Evolutionary conservation across 176 grass and related monocot genomes (phyloP).

Genomic region (Hordeum marinum): DNA sequence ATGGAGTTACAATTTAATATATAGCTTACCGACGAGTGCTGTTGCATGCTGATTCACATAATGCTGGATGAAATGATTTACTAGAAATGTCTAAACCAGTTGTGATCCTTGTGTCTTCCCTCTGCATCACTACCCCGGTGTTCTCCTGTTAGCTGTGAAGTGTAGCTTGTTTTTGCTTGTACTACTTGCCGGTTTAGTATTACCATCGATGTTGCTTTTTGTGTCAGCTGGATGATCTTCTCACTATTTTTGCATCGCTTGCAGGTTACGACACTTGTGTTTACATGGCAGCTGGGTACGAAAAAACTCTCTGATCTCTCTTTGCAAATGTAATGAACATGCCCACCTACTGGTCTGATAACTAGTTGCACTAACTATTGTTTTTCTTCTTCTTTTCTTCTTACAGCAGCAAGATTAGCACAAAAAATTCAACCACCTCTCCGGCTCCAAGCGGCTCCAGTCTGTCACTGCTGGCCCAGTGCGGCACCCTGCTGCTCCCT

Average conservation of each 20-base stretch:
- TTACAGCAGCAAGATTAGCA: slow-evolving; percentile 61
- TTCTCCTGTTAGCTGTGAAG: neutral
- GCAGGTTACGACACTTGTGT: slow-evolving; percentile 87
- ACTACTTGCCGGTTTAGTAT: neutral
- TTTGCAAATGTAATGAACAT: neutral
- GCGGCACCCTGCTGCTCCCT: slow-evolving; percentile 14
- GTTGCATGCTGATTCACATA: neutral
- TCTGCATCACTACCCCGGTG: neutral
- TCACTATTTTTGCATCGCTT: slow-evolving; percentile 16
- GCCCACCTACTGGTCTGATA: neutral
- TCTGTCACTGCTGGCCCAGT: neutral
- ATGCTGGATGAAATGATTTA: neutral
- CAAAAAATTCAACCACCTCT: slow-evolving; percentile 49
- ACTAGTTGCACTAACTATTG: slow-evolving; percentile 6
- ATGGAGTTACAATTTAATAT: neutral
- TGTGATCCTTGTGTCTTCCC: neutral
- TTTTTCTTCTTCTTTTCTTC: neutral
- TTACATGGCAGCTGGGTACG: slow-evolving; percentile 67
- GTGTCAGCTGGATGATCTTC: neutral
- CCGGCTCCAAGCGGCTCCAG: slow-evolving; percentile 15
- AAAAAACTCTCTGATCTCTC: neutral
- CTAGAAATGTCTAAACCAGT: neutral
- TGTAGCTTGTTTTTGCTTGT: neutral
- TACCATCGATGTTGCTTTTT: neutral
- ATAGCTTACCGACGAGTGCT: neutral